These are phyloP conservation scores for Serendipita sp. DNA, from an alignment of 768 basidiomycete genomes.

Conservation along the genomic window DNA sequence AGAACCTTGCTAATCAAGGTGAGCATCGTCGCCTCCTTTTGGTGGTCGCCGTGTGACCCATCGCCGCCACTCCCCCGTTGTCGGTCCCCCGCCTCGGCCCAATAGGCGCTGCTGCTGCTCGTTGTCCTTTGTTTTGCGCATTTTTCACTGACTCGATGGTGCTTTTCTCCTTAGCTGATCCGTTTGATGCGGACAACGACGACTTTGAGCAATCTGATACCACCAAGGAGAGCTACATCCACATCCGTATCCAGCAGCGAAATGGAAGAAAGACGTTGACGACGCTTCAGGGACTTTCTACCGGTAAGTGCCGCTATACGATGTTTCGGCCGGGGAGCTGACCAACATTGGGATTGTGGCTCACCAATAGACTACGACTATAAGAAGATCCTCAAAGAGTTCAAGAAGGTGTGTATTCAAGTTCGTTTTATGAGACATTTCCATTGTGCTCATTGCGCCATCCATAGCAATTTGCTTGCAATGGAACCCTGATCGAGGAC, in stretches of 20 bases:
- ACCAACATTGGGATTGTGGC: background rate
- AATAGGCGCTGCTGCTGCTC: background rate
- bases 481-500: constrained; percentile 91
- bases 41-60: background rate
- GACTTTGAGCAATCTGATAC: constrained; percentile 54
- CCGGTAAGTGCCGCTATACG: constrained; percentile 38
- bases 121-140: background rate
- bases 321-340: background rate
- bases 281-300: constrained; percentile 88
- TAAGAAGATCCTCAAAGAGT: constrained; percentile 96
- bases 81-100: background rate
- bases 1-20: constrained; percentile 80
- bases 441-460: background rate
- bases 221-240: constrained; percentile 68
- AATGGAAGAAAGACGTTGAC: constrained; percentile 99
- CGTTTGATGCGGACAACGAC: constrained; percentile 80
- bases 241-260: constrained; percentile 96
- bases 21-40: constrained; percentile 20
- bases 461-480: constrained; percentile 87
- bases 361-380: constrained; percentile 69
- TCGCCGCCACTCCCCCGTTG: background rate
- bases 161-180: constrained; percentile 37
- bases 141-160: background rate
- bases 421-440: background rate
- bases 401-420: constrained; percentile 66